These are phyloP conservation scores for Choanephora cucurbitarum DNA, from an alignment of 371 early-diverging fungal genomes.

Conservation along the genomic window DNA sequence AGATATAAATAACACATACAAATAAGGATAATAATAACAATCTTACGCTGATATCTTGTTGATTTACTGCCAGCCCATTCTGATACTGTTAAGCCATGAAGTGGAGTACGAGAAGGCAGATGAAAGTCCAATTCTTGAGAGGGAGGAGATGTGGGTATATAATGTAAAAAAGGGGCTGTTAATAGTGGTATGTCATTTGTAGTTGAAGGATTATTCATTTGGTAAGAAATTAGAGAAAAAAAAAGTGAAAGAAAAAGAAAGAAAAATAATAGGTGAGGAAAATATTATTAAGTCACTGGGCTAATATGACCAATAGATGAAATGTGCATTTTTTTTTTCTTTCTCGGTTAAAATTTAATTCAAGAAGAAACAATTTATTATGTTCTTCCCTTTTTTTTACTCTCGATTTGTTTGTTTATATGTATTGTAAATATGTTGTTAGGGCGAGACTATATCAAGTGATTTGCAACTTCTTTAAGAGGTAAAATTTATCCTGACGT, in stretches of 20 bases:
- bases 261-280: not conserved
- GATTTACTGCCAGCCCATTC: slow-evolving; percentile 38
- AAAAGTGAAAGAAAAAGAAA: slow-evolving; percentile 5
- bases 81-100: slow-evolving; percentile 33
- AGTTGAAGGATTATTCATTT: slow-evolving; percentile 6
- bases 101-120: slow-evolving; percentile 36
- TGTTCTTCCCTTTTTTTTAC: too few relatives aligned
- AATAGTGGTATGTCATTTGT: slow-evolving; percentile 26
- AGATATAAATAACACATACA: not conserved
- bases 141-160: slow-evolving; percentile 34
- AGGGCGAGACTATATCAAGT: too few relatives aligned
- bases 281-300: slow-evolving; percentile 2
- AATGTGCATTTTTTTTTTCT: too few relatives aligned
- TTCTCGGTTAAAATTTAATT: too few relatives aligned
- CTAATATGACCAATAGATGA: not conserved
- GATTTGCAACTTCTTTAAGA: not conserved
- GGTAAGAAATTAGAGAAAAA: slow-evolving; percentile 2
- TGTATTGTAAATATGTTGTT: too few relatives aligned
- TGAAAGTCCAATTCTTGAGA: slow-evolving; percentile 35
- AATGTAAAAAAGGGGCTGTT: slow-evolving; percentile 26
- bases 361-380: too few relatives aligned
- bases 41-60: slow-evolving; percentile 14
- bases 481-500: too few relatives aligned
- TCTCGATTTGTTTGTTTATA: too few relatives aligned
- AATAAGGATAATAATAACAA: not conserved